A percentile compares a stretch with the other conserved stretches of the same genome.
Conservation (phyloP, 2,329 filamentous ascomycete species). For the Fusarium citri region DNA sequence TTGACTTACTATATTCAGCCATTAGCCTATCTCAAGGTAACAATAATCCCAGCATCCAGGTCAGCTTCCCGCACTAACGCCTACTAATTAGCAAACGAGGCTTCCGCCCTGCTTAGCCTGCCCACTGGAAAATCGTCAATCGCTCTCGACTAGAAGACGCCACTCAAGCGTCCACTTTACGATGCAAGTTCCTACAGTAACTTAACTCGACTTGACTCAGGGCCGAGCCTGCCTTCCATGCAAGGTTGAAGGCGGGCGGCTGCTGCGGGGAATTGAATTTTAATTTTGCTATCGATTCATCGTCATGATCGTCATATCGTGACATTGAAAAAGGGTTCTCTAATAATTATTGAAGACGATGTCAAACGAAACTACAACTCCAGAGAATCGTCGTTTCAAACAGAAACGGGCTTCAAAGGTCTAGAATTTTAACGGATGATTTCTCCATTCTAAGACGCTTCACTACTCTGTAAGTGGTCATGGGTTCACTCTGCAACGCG, state of each 20-base stretch:
- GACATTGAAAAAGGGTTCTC: background rate
- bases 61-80: conserved; percentile 24
- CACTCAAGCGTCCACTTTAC: conserved; percentile 34
- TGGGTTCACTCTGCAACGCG: conserved; percentile 29
- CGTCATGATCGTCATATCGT: conserved; percentile 14
- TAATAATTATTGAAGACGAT: background rate
- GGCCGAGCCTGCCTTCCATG: background rate
- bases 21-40: background rate
- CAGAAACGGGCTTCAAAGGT: conserved; percentile 15
- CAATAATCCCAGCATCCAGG: conserved; percentile 6
- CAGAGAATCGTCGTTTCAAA: conserved; percentile 15
- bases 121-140: conserved; percentile 31
- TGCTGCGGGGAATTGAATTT: conserved; percentile 29
- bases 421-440: conserved; percentile 17
- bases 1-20: background rate
- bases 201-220: conserved; percentile 21
- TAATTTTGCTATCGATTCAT: conserved; percentile 2
- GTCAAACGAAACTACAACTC: conserved; percentile 4
- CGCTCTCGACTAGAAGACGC: conserved; percentile 27
- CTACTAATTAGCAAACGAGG: conserved; percentile 35
- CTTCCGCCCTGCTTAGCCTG: conserved; percentile 25
- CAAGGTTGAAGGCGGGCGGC: conserved; percentile 20
- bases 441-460: conserved; percentile 16
- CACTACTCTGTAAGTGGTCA: background rate
- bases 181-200: conserved; percentile 9